Conservation (phyloP, 176 grass and related monocot species). For the Rhipidocladum racemiflorum region DNA sequence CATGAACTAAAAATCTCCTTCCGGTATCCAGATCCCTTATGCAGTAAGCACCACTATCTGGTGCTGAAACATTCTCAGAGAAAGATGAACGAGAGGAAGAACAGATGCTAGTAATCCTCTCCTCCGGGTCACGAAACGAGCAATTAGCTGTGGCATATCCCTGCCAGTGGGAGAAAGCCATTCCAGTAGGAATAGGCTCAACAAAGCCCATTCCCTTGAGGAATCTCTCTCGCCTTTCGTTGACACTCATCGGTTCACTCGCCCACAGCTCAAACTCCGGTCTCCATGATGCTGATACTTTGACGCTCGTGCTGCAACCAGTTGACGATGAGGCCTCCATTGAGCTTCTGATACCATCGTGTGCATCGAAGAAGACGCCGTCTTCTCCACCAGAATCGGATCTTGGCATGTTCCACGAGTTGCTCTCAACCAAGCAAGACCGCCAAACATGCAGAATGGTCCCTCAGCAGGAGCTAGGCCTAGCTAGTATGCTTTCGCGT, state of each 20-base stretch:
- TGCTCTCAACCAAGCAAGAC: not conserved
- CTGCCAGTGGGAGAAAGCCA: not conserved
- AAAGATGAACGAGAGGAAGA: conserved; percentile 10
- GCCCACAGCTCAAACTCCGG: conserved; percentile 46
- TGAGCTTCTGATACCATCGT: conserved; percentile 32
- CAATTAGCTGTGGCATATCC: conserved; percentile 1
- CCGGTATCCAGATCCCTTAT: conserved; percentile 41
- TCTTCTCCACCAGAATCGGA: conserved; percentile 33
- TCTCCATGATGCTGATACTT: conserved; percentile 3
- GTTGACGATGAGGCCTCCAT: conserved; percentile 24
- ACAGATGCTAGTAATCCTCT: conserved; percentile 24
- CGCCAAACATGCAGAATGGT: conserved; percentile 7
- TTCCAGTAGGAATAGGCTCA: conserved; percentile 26
- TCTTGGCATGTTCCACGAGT: conserved; percentile 38
- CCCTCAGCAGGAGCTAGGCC: not conserved
- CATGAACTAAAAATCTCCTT: conserved; percentile 35
- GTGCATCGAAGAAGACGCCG: conserved; percentile 54
- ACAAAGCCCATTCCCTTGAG: conserved; percentile 49
- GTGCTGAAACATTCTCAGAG: conserved; percentile 1
- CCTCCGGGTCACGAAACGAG: conserved; percentile 26
- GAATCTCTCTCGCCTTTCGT: conserved; percentile 59
- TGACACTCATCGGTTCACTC: conserved; percentile 44
- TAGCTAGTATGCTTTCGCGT: not conserved
- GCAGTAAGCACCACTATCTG: conserved; percentile 25
- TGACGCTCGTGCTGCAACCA: conserved; percentile 20